Evolutionary conservation across 2,329 filamentous ascomycete species (phyloP).

Genomic region (Metarhizium robertsii): DNA sequence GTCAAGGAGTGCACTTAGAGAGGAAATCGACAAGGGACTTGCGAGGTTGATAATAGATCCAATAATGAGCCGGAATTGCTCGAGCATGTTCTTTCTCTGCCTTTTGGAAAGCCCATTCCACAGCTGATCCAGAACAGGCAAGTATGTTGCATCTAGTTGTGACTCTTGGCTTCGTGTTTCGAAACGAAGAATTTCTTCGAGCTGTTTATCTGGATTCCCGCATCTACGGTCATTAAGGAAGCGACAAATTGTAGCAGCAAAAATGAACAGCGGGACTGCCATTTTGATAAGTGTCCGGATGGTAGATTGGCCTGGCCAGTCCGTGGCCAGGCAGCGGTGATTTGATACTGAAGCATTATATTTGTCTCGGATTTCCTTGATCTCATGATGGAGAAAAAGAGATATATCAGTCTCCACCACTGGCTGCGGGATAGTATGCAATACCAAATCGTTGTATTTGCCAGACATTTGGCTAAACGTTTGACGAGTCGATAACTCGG

Average conservation of each 20-base stretch:
- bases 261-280: conserved; percentile 26
- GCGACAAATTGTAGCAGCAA: conserved; percentile 22
- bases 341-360: conserved; percentile 6
- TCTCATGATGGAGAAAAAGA: conserved; percentile 23
- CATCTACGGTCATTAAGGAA: conserved; percentile 15
- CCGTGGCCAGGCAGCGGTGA: not conserved
- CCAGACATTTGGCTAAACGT: not conserved
- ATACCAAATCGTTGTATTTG: not conserved
- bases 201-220: conserved; percentile 13
- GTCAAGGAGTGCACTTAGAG: not conserved
- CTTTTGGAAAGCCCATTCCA: not conserved
- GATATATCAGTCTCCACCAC: not conserved
- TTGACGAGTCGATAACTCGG: conserved; percentile 18
- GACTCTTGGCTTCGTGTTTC: conserved; percentile 3
- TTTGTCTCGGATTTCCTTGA: conserved; percentile 15
- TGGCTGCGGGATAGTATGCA: not conserved
- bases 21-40: not conserved
- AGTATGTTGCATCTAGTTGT: conserved; percentile 11
- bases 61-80: not conserved
- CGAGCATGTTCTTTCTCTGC: not conserved
- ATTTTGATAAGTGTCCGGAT: conserved; percentile 13
- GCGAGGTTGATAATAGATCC: not conserved
- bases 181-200: conserved; percentile 15
- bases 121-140: conserved; percentile 9
- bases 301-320: conserved; percentile 6